Percentiles rank a stretch among this genome's conserved stretches.
phyloP scores from a whole-genome alignment of 768 basidiomycete genomes.

The Boletus rubescentipes region DNA sequence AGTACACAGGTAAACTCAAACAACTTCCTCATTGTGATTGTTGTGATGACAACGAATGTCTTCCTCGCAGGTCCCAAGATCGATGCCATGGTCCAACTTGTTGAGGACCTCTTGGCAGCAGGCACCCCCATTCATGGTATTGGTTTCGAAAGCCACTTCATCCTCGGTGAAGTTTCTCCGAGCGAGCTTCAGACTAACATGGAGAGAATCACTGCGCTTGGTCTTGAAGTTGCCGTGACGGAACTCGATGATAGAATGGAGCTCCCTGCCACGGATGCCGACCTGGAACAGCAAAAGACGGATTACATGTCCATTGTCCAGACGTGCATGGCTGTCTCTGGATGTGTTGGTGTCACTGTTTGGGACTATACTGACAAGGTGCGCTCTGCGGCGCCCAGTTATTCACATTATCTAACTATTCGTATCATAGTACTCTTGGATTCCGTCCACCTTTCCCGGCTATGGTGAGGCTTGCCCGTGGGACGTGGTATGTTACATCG shows the following conservation, averaged over 20 bases:
- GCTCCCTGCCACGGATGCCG: constrained; percentile 44
- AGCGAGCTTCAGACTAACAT: constrained; percentile 46
- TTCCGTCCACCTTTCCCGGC: constrained; percentile 4
- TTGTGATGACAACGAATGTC: not conserved
- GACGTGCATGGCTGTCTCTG: constrained; percentile 46
- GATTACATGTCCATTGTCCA: constrained; percentile 57
- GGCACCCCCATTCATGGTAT: constrained; percentile 60
- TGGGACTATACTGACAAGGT: constrained; percentile 45
- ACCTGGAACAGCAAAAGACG: constrained; percentile 51
- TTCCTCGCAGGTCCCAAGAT: constrained; percentile 23
- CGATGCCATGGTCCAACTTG: constrained; percentile 53
- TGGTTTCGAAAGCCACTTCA: constrained; percentile 60
- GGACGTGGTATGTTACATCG: constrained; percentile 8
- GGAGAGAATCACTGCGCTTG: constrained; percentile 53
- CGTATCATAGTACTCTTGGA: constrained; percentile 16
- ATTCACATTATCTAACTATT: constrained; percentile 12
- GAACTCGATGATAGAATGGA: constrained; percentile 67
- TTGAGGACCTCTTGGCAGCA: constrained; percentile 44
- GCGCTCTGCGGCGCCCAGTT: not conserved
- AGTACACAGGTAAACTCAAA: constrained; percentile 21
- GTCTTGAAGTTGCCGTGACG: constrained; percentile 67
- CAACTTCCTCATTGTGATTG: not conserved
- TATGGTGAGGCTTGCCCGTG: constrained; percentile 20
- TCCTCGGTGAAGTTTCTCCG: constrained; percentile 54
- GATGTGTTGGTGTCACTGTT: constrained; percentile 38